Evolutionary conservation across 148 eudicot species (phyloP).

Genomic region (Fagopyrum homotropicum): DNA sequence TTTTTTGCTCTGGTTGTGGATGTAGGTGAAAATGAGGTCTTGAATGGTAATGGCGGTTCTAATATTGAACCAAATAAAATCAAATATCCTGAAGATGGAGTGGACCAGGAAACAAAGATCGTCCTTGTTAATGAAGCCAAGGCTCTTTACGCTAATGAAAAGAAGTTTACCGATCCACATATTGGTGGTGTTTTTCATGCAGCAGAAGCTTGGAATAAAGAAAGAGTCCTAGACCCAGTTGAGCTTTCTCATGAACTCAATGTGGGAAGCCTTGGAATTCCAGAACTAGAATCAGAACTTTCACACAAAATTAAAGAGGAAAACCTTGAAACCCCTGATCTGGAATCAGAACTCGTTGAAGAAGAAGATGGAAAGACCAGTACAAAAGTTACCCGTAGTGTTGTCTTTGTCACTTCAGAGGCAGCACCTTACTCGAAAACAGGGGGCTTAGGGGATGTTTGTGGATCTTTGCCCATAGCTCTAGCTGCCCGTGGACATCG

Average conservation of each 20-base stretch:
- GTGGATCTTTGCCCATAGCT: constrained; percentile 94
- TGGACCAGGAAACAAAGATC: constrained; percentile 17
- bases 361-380: constrained; percentile 24
- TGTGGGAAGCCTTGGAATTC: background rate
- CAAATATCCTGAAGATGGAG: background rate
- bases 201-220: constrained; percentile 12
- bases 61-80: constrained; percentile 19
- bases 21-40: constrained; percentile 29
- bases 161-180: background rate
- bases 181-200: constrained; percentile 13
- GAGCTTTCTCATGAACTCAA: background rate
- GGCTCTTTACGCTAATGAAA: background rate
- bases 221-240: background rate
- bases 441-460: constrained; percentile 97
- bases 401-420: constrained; percentile 77
- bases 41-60: constrained; percentile 21
- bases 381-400: constrained; percentile 35
- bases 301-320: background rate
- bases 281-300: background rate
- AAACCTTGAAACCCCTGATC: constrained; percentile 13
- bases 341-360: constrained; percentile 7
- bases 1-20: constrained; percentile 14
- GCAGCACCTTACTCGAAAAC: constrained; percentile 97
- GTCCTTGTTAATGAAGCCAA: constrained; percentile 9
- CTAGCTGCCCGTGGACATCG: constrained; percentile 91